phyloP scores from a whole-genome alignment of 805 yeast species.

The Yarrowia divulgata region DNA sequence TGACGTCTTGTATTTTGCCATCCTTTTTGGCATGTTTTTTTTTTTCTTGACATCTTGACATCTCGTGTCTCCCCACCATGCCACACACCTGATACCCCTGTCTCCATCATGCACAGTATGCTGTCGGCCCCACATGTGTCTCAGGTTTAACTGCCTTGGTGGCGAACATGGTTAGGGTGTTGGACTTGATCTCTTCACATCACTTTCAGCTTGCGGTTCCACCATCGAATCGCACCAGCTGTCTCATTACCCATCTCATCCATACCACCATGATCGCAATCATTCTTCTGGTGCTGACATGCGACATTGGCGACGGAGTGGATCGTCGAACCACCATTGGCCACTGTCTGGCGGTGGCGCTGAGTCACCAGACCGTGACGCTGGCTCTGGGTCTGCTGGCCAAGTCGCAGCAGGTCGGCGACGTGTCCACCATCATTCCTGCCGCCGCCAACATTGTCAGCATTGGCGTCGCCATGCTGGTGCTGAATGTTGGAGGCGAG shows the following conservation, averaged over 20 bases:
- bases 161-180: constrained; percentile 1
- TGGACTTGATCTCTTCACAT: neutral
- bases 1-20: neutral
- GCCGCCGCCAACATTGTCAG: constrained; percentile 28
- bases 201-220: neutral
- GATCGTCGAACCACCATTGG: constrained; percentile 30
- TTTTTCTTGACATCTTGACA: too few relatives aligned
- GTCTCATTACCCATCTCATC: too few relatives aligned
- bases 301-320: constrained; percentile 30
- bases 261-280: constrained; percentile 26
- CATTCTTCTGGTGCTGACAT: constrained; percentile 9
- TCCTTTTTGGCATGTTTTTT: neutral
- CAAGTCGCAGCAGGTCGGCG: constrained; percentile 8
- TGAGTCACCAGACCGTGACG: constrained; percentile 27
- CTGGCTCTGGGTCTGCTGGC: constrained; percentile 9
- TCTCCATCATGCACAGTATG: constrained; percentile 1
- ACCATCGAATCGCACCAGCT: too few relatives aligned
- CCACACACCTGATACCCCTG: neutral
- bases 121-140: constrained; percentile 22
- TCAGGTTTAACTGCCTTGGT: neutral
- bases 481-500: neutral
- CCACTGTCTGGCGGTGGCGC: constrained; percentile 30
- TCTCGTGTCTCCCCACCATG: neutral
- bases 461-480: constrained; percentile 28
- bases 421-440: constrained; percentile 10